These are phyloP conservation scores for Ceratocystis ficicola DNA, from an alignment of 2,329 filamentous ascomycete genomes.

Conservation along the genomic window DNA sequence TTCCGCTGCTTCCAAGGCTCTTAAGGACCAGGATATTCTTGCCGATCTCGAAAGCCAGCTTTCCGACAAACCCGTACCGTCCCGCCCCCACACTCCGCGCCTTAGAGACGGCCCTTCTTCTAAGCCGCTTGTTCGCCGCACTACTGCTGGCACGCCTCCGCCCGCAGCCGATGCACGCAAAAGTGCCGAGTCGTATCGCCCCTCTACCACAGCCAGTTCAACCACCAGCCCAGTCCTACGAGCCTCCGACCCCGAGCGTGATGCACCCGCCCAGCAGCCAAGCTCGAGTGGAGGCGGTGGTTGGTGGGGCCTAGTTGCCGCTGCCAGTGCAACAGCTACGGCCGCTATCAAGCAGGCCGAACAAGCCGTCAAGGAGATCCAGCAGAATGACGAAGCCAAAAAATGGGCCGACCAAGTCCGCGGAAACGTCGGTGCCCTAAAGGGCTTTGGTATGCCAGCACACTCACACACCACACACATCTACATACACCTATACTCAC, in stretches of 20 bases:
- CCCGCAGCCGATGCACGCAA: constrained; percentile 42
- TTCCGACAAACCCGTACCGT: constrained; percentile 56
- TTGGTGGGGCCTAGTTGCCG: constrained; percentile 68
- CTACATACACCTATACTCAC: too few species aligned
- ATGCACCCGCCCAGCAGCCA: constrained; percentile 48
- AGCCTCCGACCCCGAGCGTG: constrained; percentile 25
- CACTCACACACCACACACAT: background rate
- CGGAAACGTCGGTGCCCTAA: constrained; percentile 71
- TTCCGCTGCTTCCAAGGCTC: constrained; percentile 39
- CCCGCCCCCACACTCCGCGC: constrained; percentile 74
- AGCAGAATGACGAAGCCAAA: constrained; percentile 91
- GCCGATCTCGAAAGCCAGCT: constrained; percentile 70
- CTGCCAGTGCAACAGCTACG: constrained; percentile 44
- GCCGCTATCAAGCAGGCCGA: constrained; percentile 78
- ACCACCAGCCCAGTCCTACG: constrained; percentile 41
- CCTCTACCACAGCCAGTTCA: constrained; percentile 56
- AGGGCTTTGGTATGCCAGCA: constrained; percentile 52
- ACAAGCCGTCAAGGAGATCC: constrained; percentile 84
- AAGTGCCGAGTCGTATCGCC: constrained; percentile 61
- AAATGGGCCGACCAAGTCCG: constrained; percentile 91
- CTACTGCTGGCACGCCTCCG: constrained; percentile 25
- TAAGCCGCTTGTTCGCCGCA: constrained; percentile 54
- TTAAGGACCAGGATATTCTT: constrained; percentile 59
- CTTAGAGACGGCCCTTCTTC: constrained; percentile 42
- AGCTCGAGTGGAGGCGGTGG: constrained; percentile 45